These are phyloP conservation scores for Vinca major DNA, from an alignment of 305 asterid genomes.

Conservation along the genomic window DNA sequence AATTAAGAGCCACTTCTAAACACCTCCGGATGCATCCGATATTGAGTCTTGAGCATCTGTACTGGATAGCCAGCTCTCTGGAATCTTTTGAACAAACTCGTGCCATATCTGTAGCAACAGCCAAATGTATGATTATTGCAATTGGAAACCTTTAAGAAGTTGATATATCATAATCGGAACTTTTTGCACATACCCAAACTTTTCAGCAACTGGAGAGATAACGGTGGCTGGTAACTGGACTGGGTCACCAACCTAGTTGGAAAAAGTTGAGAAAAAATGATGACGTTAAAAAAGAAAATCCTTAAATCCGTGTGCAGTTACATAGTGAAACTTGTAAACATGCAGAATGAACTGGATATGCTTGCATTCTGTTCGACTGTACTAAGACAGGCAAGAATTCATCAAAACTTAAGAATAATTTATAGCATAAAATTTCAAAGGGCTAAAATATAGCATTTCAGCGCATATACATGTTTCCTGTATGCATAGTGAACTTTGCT, in stretches of 20 bases:
- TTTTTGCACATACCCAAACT: slow-evolving; percentile 53
- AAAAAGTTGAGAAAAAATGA: slow-evolving; percentile 14
- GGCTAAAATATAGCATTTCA: neutral
- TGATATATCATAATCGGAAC: neutral
- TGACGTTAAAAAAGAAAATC: neutral
- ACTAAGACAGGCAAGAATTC: neutral
- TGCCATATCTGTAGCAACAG: slow-evolving; percentile 49
- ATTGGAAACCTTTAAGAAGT: neutral
- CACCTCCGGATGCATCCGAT: slow-evolving; percentile 99
- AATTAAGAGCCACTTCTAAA: slow-evolving; percentile 6
- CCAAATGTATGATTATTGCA: slow-evolving; percentile 3
- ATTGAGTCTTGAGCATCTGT: slow-evolving; percentile 96
- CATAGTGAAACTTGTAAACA: neutral
- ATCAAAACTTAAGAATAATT: neutral
- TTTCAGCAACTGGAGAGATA: slow-evolving; percentile 64
- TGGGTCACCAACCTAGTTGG: slow-evolving; percentile 88
- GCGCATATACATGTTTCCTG: neutral
- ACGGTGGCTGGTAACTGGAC: slow-evolving; percentile 98
- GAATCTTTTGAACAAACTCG: slow-evolving; percentile 86
- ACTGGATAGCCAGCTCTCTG: slow-evolving; percentile 94
- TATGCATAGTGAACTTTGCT: neutral
- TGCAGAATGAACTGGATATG: neutral
- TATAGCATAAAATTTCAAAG: neutral
- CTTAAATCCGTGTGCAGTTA: slow-evolving; percentile 4
- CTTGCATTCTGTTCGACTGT: neutral